Percentiles rank a stretch among this genome's conserved stretches.
Evolutionary conservation across 257 asterid species (phyloP).

Genomic region (Solanum dulcamara): DNA sequence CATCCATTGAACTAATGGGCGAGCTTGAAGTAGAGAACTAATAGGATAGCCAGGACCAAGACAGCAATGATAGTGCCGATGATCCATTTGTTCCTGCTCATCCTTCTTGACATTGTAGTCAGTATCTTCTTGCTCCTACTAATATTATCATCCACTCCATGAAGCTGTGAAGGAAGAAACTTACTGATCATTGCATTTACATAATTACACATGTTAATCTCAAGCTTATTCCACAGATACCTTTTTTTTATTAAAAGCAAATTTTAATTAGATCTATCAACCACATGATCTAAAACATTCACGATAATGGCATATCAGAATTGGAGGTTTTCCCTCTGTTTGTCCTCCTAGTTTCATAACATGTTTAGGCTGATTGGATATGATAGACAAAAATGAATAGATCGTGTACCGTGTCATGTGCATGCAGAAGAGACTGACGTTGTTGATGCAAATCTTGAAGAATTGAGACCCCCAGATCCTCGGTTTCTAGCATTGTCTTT

Average conservation of each 20-base stretch:
- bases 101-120: conserved; percentile 60
- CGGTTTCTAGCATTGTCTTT: conserved; percentile 50
- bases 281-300: background rate
- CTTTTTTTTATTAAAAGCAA: background rate
- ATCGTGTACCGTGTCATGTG: conserved; percentile 24
- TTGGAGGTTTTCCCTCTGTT: background rate
- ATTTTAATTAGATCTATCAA: background rate
- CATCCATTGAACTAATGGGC: conserved; percentile 14
- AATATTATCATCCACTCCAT: conserved; percentile 69
- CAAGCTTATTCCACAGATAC: background rate
- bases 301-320: background rate
- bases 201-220: background rate
- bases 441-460: conserved; percentile 56
- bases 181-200: background rate
- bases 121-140: conserved; percentile 66
- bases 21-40: conserved; percentile 65
- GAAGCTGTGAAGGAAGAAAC: conserved; percentile 37
- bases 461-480: conserved; percentile 54
- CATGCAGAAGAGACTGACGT: conserved; percentile 54
- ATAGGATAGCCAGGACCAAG: conserved; percentile 39
- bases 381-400: background rate
- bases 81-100: conserved; percentile 74
- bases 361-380: background rate
- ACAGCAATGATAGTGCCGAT: conserved; percentile 38
- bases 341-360: background rate